Percentiles rank a stretch among this genome's conserved stretches.
Evolutionary conservation across 176 grass and related monocot species (phyloP).

Genomic region (Musa itinerans): DNA sequence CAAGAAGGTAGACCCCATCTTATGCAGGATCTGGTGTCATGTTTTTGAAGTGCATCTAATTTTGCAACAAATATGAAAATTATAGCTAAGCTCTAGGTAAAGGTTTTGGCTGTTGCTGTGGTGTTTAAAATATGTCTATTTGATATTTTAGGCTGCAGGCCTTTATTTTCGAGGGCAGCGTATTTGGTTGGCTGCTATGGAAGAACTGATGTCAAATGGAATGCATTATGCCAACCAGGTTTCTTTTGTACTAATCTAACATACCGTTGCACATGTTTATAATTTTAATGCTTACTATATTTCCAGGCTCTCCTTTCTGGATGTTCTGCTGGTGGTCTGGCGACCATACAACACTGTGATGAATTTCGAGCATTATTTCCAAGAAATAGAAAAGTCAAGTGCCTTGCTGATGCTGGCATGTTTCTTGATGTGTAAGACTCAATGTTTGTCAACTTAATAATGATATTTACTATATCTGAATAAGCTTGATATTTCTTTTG

Average conservation of each 20-base stretch:
- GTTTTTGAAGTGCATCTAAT: no score
- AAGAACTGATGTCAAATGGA: slow-evolving; percentile 77
- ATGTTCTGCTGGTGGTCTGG: slow-evolving; percentile 94
- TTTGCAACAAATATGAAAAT: no score
- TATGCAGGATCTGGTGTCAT: no score
- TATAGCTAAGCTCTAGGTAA: no score
- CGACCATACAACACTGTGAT: slow-evolving; percentile 84
- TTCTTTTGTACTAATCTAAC: background rate
- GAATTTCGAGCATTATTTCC: slow-evolving; percentile 71
- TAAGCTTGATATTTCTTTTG: background rate
- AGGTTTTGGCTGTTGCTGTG: no score
- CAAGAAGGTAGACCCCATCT: no score
- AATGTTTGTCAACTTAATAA: background rate
- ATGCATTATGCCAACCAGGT: slow-evolving; percentile 88
- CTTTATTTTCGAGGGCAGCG: slow-evolving; percentile 93
- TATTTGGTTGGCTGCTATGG: slow-evolving; percentile 78
- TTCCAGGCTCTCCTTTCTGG: slow-evolving; percentile 85
- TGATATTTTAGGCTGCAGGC: slow-evolving; percentile 31
- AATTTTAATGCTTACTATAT: background rate
- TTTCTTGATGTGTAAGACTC: slow-evolving; percentile 86
- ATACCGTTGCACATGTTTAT: background rate
- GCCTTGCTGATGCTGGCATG: slow-evolving; percentile 95
- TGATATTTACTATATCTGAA: background rate
- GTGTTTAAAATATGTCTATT: background rate
- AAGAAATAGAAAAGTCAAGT: slow-evolving; percentile 70